Evolutionary conservation across 169 alveolate genomes (phyloP).

Genomic region (Theileria annulata): DNA sequence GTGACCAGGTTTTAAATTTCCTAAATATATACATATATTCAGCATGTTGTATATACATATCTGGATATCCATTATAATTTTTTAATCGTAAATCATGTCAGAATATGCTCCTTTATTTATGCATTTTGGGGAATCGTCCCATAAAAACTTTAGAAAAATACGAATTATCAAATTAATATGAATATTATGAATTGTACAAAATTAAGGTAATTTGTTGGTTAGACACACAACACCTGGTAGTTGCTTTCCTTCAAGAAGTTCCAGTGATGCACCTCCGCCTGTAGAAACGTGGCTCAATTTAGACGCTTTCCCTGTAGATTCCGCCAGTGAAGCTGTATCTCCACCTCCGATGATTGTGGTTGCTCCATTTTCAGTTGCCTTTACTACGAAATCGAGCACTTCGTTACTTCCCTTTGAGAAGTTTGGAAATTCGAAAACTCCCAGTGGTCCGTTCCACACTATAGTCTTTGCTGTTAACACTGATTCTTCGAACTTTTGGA

Average conservation of each 20-base stretch:
- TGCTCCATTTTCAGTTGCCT: slow-evolving; percentile 90
- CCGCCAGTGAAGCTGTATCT: slow-evolving; percentile 93
- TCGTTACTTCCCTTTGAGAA: slow-evolving; percentile 91
- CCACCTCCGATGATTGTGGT: slow-evolving; percentile 94
- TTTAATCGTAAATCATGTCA: not conserved
- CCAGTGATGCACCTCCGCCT: slow-evolving; percentile 99
- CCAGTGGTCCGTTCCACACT: slow-evolving; percentile 97
- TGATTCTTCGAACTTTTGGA: slow-evolving; percentile 77
- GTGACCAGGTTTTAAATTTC: not conserved
- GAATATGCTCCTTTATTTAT: too few species aligned
- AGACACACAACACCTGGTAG: slow-evolving; percentile 95
- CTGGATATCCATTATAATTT: too few species aligned
- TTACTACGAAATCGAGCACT: slow-evolving; percentile 84
- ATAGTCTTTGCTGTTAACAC: slow-evolving; percentile 87
- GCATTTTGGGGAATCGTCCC: not conserved
- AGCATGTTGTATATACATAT: too few species aligned
- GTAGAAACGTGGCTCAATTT: slow-evolving; percentile 95
- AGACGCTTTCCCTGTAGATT: slow-evolving; percentile 79
- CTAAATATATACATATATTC: too few species aligned
- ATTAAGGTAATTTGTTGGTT: slow-evolving; percentile 39
- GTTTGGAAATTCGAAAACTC: slow-evolving; percentile 91
- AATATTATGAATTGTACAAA: not conserved
- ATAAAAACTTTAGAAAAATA: too few species aligned
- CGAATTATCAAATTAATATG: not conserved
- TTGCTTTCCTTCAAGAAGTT: slow-evolving; percentile 95